These are phyloP conservation scores for Leccinum ochraceum DNA, from an alignment of 768 basidiomycete genomes.

Conservation along the genomic window DNA sequence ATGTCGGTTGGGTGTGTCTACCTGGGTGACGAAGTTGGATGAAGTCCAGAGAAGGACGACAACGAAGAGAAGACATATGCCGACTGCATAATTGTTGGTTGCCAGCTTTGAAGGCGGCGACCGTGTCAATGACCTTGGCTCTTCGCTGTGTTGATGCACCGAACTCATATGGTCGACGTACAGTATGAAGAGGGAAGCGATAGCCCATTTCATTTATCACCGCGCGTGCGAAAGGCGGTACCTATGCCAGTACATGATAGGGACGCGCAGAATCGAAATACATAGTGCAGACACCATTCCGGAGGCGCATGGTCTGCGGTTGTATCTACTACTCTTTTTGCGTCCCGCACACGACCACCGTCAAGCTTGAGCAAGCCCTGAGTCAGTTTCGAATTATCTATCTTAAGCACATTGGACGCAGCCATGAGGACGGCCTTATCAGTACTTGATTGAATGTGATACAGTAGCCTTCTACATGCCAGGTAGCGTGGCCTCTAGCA, in stretches of 20 bases:
- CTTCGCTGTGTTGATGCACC: conserved; percentile 15
- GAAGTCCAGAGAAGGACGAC: conserved; percentile 89
- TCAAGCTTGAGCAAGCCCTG: conserved; percentile 13
- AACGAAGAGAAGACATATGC: conserved; percentile 66
- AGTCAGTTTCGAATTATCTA: conserved; percentile 46
- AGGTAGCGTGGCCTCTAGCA: too few relatives aligned
- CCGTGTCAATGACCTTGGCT: conserved; percentile 9
- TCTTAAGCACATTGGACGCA: conserved; percentile 55
- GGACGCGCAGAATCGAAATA: not conserved
- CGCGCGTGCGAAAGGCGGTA: conserved; percentile 15
- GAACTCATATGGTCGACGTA: conserved; percentile 20
- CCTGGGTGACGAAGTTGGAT: conserved; percentile 88
- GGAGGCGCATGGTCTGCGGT: not conserved
- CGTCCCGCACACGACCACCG: not conserved
- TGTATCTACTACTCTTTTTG: not conserved
- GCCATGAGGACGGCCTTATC: conserved; percentile 71
- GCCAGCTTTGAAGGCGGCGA: conserved; percentile 7
- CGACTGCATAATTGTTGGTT: conserved; percentile 47
- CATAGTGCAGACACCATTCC: too few relatives aligned
- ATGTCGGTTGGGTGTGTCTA: conserved; percentile 22
- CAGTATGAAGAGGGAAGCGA: not conserved
- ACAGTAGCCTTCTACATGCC: conserved; percentile 25
- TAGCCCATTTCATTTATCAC: not conserved
- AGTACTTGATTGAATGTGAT: conserved; percentile 54
- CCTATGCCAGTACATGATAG: not conserved